These are phyloP conservation scores for Trypanosoma vivax DNA, from an alignment of 208 protist genomes.

Conservation along the genomic window DNA sequence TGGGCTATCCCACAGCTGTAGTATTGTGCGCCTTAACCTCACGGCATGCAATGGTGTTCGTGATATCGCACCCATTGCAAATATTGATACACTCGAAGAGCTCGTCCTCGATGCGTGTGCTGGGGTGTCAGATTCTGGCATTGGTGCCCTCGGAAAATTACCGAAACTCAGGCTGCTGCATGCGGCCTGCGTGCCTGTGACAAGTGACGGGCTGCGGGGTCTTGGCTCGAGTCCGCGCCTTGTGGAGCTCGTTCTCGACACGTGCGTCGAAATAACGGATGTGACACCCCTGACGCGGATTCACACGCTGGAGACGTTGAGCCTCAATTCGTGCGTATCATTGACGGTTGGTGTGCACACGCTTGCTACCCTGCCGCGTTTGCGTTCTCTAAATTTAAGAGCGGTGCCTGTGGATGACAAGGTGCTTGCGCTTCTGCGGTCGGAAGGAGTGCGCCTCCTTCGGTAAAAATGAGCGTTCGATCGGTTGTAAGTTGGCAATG, in stretches of 20 bases:
- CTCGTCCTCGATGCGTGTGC: not conserved
- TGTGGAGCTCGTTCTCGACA: not conserved
- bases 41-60: not conserved
- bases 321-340: not conserved
- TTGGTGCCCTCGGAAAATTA: not conserved
- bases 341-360: not conserved
- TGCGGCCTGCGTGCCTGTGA: not conserved
- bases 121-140: not conserved
- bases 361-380: not conserved
- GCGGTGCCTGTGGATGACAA: not conserved
- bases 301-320: not conserved
- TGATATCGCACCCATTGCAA: not conserved
- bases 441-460: not conserved
- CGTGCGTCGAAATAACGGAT: not conserved
- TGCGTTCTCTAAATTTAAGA: not conserved
- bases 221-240: not conserved
- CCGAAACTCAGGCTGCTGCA: not conserved
- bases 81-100: not conserved
- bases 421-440: not conserved
- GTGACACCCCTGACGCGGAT: not conserved
- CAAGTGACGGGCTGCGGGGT: not conserved
- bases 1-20: not conserved
- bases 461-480: too few species aligned
- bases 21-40: slow-evolving; percentile 1
- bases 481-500: too few species aligned